Evolutionary conservation across 1,139 yeast genomes (phyloP).

Genomic region (Scheffersomyces insectosa): DNA sequence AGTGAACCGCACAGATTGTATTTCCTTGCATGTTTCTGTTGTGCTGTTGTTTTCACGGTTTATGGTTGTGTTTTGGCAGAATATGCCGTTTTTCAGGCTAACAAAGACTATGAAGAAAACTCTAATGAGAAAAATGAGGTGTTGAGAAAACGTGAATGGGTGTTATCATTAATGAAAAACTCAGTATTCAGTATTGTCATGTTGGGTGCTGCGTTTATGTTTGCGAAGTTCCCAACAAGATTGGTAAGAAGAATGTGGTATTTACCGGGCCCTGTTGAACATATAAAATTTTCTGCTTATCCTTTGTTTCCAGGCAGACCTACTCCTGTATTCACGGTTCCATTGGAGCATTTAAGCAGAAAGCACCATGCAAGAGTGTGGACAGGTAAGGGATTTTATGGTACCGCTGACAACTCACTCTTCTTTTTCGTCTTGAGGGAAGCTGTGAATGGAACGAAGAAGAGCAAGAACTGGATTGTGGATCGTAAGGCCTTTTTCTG

Average conservation of each 20-base stretch:
- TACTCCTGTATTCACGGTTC: constrained; percentile 72
- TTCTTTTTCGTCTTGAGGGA: constrained; percentile 76
- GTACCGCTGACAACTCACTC: constrained; percentile 73
- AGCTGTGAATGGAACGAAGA: constrained; percentile 33
- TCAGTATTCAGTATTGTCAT: constrained; percentile 39
- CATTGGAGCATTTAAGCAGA: constrained; percentile 55
- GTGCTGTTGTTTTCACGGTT: constrained; percentile 65
- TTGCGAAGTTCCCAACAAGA: constrained; percentile 61
- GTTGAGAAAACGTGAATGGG: constrained; percentile 41
- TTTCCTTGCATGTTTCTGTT: constrained; percentile 67
- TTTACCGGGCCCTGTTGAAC: constrained; percentile 59
- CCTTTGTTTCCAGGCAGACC: constrained; percentile 76
- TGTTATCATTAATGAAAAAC: constrained; percentile 28
- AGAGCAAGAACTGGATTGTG: constrained; percentile 66
- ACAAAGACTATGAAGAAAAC: constrained; percentile 60
- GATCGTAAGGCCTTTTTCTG: constrained; percentile 82
- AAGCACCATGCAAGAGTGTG: constrained; percentile 68
- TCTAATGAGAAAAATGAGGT: constrained; percentile 41
- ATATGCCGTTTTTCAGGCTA: constrained; percentile 58
- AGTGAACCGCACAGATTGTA: constrained; percentile 81
- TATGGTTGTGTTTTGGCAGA: constrained; percentile 66
- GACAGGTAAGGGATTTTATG: constrained; percentile 86
- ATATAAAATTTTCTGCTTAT: constrained; percentile 67
- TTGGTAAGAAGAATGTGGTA: constrained; percentile 76
- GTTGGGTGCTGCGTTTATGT: constrained; percentile 45